Conservation (phyloP, 352 stramenopile genomes). For the Pythium aphanidermatum region DNA sequence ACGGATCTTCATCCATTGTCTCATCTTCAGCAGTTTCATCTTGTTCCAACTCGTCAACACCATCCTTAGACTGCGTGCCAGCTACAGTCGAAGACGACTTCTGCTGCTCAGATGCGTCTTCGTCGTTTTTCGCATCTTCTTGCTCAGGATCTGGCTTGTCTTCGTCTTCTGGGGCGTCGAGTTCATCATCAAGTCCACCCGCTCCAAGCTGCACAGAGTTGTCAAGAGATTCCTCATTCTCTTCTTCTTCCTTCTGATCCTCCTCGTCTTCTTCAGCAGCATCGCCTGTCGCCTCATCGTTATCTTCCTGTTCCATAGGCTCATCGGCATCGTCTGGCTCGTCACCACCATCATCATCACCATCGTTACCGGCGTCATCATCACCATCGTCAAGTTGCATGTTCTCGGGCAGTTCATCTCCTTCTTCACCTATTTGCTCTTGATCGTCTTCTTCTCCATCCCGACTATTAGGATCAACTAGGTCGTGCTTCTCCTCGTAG, state of each 20-base stretch:
- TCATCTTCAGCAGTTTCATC: constrained; percentile 30
- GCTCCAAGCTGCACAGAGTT: constrained; percentile 62
- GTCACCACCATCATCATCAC: constrained; percentile 22
- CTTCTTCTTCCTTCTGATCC: constrained; percentile 52
- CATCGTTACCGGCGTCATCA: constrained; percentile 34
- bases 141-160: constrained; percentile 48
- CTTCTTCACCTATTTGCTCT: constrained; percentile 38
- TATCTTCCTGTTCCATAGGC: constrained; percentile 44
- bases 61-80: constrained; percentile 80
- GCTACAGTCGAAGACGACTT: constrained; percentile 42
- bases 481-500: constrained; percentile 42
- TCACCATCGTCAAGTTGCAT: constrained; percentile 85
- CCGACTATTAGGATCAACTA: constrained; percentile 30
- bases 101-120: constrained; percentile 45
- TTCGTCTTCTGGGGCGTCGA: constrained; percentile 36
- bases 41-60: constrained; percentile 64
- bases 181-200: constrained; percentile 69
- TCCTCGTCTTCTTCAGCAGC: constrained; percentile 43
- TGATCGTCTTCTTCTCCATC: constrained; percentile 46
- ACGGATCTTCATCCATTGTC: constrained; percentile 32
- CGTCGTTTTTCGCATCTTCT: constrained; percentile 53
- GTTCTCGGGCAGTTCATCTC: constrained; percentile 73
- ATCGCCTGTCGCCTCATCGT: constrained; percentile 28
- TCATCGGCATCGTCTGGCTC: constrained; percentile 38
- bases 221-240: constrained; percentile 66